phyloP scores from a whole-genome alignment of 2,329 filamentous ascomycete genomes.

The Alternaria brassicicola region DNA sequence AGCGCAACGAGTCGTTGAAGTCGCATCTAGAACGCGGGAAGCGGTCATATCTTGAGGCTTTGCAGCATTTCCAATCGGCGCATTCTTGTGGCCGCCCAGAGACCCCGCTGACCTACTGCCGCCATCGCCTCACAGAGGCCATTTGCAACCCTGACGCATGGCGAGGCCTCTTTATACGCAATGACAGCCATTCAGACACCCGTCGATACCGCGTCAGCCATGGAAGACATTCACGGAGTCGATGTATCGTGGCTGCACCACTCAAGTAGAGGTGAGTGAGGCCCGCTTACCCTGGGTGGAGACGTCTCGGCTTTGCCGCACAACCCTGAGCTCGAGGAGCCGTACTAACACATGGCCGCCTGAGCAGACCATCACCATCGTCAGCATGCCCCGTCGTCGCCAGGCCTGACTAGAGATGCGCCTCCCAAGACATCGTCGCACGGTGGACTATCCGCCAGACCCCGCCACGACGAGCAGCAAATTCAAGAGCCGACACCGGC shows the following conservation, averaged over 20 bases:
- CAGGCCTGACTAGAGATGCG: slow-evolving; percentile 41
- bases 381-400: slow-evolving; percentile 45
- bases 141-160: slow-evolving; percentile 30
- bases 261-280: slow-evolving; percentile 80
- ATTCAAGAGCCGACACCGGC: slow-evolving; percentile 19
- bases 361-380: slow-evolving; percentile 46
- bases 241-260: slow-evolving; percentile 94
- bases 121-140: slow-evolving; percentile 23
- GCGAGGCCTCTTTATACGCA: slow-evolving; percentile 27
- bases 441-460: slow-evolving; percentile 32
- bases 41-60: slow-evolving; percentile 10
- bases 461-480: slow-evolving; percentile 25
- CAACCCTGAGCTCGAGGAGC: slow-evolving; percentile 13
- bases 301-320: slow-evolving; percentile 27
- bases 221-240: slow-evolving; percentile 82
- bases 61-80: slow-evolving; percentile 33
- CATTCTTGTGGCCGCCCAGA: slow-evolving; percentile 9
- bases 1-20: slow-evolving; percentile 10
- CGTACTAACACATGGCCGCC: slow-evolving; percentile 25
- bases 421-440: slow-evolving; percentile 46
- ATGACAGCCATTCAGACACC: slow-evolving; percentile 32
- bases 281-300: slow-evolving; percentile 35
- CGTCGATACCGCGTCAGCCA: slow-evolving; percentile 47
- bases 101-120: slow-evolving; percentile 42
- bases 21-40: slow-evolving; percentile 3